Percentiles rank a stretch among this genome's conserved stretches.
These are phyloP conservation scores for Datisca glomerata DNA, from an alignment of 306 rosid species.

Conservation along the genomic window DNA sequence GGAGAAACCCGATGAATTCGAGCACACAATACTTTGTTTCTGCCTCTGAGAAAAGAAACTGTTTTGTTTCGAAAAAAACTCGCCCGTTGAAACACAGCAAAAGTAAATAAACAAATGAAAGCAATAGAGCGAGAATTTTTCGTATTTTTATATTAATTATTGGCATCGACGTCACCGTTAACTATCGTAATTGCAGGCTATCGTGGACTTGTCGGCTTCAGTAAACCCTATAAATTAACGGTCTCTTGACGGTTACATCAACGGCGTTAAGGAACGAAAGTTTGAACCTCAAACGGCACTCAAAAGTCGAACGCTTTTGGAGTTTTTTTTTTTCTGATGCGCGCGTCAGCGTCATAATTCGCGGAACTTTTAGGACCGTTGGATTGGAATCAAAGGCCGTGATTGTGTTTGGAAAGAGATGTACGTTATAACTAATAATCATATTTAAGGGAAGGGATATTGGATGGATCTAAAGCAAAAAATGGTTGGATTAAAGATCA, in stretches of 20 bases:
- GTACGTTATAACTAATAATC: too few species aligned
- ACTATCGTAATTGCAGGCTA: slow-evolving; percentile 37
- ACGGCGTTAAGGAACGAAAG: slow-evolving; percentile 28
- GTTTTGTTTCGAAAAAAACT: slow-evolving; percentile 74
- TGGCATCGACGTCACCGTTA: slow-evolving; percentile 87
- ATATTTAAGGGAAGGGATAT: too few species aligned
- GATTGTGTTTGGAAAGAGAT: background rate
- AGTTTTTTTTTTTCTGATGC: background rate
- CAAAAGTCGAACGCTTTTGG: background rate
- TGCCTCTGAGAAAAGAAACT: slow-evolving; percentile 24
- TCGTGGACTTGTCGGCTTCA: background rate
- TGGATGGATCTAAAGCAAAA: too few species aligned
- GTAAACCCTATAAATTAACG: slow-evolving; percentile 34
- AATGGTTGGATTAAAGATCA: too few species aligned
- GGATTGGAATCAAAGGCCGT: slow-evolving; percentile 14
- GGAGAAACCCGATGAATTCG: slow-evolving; percentile 12
- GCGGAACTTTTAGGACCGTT: slow-evolving; percentile 26
- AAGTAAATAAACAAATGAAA: background rate
- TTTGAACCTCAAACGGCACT: slow-evolving; percentile 91
- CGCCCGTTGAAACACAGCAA: slow-evolving; percentile 88
- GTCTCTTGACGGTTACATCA: slow-evolving; percentile 9
- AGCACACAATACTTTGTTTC: slow-evolving; percentile 14
- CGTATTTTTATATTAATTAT: slow-evolving; percentile 16
- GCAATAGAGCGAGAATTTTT: background rate
- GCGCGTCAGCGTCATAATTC: slow-evolving; percentile 3